Evolutionary conservation across 306 rosid species (phyloP).

Genomic region (Potentilla sterilis): DNA sequence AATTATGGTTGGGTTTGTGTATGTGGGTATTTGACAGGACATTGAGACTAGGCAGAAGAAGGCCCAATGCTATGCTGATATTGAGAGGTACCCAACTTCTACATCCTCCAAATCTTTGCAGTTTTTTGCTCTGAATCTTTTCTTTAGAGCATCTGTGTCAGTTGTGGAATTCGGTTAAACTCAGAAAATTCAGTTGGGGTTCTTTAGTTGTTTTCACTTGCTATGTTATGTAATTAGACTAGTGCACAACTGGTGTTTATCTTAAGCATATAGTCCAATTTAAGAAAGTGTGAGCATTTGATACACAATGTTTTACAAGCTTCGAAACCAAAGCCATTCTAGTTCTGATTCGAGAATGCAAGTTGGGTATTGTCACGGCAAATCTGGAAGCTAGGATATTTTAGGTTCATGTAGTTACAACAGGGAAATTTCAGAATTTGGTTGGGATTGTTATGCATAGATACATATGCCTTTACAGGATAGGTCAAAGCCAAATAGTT

Average conservation of each 20-base stretch:
- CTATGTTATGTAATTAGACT: background rate
- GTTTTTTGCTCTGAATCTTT: background rate
- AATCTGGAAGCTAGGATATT: background rate
- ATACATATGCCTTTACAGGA: background rate
- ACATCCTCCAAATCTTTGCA: background rate
- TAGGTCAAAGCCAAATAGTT: too few relatives aligned
- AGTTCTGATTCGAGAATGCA: background rate
- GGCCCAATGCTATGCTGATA: constrained; percentile 78
- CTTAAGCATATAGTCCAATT: background rate
- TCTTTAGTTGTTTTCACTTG: background rate
- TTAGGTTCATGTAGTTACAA: background rate
- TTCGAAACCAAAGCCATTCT: background rate
- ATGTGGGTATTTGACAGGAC: constrained; percentile 46
- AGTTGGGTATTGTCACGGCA: background rate
- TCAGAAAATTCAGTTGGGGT: background rate
- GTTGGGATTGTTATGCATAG: background rate
- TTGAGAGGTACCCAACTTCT: constrained; percentile 51
- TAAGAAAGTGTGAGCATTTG: background rate
- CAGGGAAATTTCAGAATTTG: background rate
- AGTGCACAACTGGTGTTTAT: background rate
- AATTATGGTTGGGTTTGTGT: background rate
- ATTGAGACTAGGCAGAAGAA: constrained; percentile 67
- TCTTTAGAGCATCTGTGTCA: background rate
- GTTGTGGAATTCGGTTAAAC: background rate
- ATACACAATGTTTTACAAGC: background rate